A percentile compares a stretch with the other conserved stretches of the same genome.
phyloP scores from a whole-genome alignment of 805 yeast genomes.

The Yarrowia sp. region DNA sequence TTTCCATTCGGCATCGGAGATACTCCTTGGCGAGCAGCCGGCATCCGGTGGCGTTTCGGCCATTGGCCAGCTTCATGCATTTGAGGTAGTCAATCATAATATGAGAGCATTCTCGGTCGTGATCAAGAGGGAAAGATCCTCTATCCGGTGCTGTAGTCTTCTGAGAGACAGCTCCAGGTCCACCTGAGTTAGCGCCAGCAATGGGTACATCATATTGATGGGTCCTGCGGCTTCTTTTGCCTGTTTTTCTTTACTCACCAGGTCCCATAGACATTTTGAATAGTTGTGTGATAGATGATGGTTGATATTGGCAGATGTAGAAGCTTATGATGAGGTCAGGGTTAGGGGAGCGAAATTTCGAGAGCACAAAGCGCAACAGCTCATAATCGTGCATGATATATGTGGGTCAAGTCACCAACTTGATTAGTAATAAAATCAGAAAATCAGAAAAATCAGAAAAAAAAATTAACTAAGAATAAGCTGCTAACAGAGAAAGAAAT shows the following conservation, averaged over 20 bases:
- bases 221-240: no score
- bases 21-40: slow-evolving; percentile 81
- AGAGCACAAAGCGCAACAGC: slow-evolving; percentile 27
- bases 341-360: slow-evolving; percentile 19
- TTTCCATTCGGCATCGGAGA: slow-evolving; percentile 86
- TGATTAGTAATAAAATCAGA: no score
- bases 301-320: background rate
- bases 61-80: slow-evolving; percentile 78
- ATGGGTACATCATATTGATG: no score
- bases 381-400: slow-evolving; percentile 4
- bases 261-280: slow-evolving; percentile 36
- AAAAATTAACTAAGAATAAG: no score
- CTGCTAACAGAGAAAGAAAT: no score
- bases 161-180: slow-evolving; percentile 35
- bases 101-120: slow-evolving; percentile 77
- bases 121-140: slow-evolving; percentile 96
- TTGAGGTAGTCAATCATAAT: slow-evolving; percentile 77
- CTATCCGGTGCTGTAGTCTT: slow-evolving; percentile 83
- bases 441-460: no score
- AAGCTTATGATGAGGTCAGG: slow-evolving; percentile 23
- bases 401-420: no score
- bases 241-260: background rate
- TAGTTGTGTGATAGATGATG: slow-evolving; percentile 9
- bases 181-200: slow-evolving; percentile 12
- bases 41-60: slow-evolving; percentile 91